Evolutionary conservation across 2,329 filamentous ascomycete genomes (phyloP).

Genomic region (Emydomyces testavorans): DNA sequence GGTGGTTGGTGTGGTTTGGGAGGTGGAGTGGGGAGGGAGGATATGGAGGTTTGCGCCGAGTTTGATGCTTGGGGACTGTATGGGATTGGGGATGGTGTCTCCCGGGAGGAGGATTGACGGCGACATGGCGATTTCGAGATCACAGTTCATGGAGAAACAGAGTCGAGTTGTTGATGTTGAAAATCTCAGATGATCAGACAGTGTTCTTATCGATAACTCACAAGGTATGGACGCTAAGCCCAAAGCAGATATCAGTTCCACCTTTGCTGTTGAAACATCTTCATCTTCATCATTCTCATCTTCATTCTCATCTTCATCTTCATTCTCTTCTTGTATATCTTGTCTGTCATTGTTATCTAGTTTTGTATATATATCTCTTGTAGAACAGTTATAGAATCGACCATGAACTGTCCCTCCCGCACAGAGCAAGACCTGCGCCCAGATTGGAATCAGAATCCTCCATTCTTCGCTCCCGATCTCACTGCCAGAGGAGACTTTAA

Average conservation of each 20-base stretch:
- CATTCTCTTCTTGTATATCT: not conserved
- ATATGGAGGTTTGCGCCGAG: slow-evolving; percentile 76
- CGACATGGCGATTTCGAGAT: slow-evolving; percentile 40
- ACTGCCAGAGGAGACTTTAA: slow-evolving; percentile 48
- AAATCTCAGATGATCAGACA: too few species aligned
- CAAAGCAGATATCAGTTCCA: too few species aligned
- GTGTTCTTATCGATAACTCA: too few species aligned
- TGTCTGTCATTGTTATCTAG: not conserved
- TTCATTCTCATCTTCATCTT: too few species aligned
- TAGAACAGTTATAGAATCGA: too few species aligned
- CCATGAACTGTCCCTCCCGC: slow-evolving; percentile 47
- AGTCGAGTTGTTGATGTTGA: too few species aligned
- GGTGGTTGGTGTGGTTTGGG: slow-evolving; percentile 56
- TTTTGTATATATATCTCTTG: too few species aligned
- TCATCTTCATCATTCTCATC: too few species aligned
- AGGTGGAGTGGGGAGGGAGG: slow-evolving; percentile 56
- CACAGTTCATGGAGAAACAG: too few species aligned
- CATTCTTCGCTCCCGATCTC: slow-evolving; percentile 38
- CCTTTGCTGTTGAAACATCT: too few species aligned
- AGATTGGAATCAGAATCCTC: slow-evolving; percentile 46
- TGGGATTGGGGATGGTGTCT: slow-evolving; percentile 56
- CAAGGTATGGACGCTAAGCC: too few species aligned
- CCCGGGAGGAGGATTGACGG: slow-evolving; percentile 69
- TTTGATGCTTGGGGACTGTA: slow-evolving; percentile 45
- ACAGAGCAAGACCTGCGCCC: slow-evolving; percentile 41